Base-by-base conservation (phyloP, 176 grass and related monocot genomes). In the Cenchrus americanus region DNA sequence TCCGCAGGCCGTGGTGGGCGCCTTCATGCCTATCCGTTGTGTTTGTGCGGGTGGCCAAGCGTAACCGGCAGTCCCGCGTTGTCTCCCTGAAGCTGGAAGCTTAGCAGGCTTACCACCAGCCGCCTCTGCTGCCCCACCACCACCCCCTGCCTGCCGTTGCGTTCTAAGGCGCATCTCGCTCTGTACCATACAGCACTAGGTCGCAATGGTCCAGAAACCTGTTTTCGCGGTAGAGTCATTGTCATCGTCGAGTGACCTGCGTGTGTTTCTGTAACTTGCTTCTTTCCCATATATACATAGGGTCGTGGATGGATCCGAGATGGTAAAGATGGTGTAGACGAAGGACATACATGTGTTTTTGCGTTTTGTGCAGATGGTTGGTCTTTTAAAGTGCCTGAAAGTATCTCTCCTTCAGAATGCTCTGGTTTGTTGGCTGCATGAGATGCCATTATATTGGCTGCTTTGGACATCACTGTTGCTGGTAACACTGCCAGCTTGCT, bases 1-100 rank as follows among this genome's bases (percentile, higher is more conserved):
- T 99, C 14, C 87, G 91, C 72, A 99, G 91, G 91, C 96, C 96
- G 41, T 99, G 96, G 96, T 99, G 96, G 96, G 96, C 89, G 0
- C 91, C 93, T 0, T 83, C 91, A 8, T 99, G 96, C 79, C 83
- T 99, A 4, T 98, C 91, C 0, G 69, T 92, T 10, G 96, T 98
- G 58, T 98, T 98, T 34, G 86, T 89, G 43, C 90, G 83, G 77
- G 65, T 90, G 8, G 93, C 96, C 69, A 98, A 94, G 86, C 87
- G 80, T 30, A 98, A 86, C 80, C 87, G 93, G 30, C 91, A 95
- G 83, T 94, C 96, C 21, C 89, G 91, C 8, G 96, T 98, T 5
- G 92, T 97, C 40, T 97, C 94, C 72, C 82, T 97, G 86, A 97
- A 94, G 89, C 89, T 94, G 1, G 94, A 97, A 88, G 87, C 83